phyloP scores from a whole-genome alignment of 1,284 basidiomycete species.

The Ustilago bromivora region DNA sequence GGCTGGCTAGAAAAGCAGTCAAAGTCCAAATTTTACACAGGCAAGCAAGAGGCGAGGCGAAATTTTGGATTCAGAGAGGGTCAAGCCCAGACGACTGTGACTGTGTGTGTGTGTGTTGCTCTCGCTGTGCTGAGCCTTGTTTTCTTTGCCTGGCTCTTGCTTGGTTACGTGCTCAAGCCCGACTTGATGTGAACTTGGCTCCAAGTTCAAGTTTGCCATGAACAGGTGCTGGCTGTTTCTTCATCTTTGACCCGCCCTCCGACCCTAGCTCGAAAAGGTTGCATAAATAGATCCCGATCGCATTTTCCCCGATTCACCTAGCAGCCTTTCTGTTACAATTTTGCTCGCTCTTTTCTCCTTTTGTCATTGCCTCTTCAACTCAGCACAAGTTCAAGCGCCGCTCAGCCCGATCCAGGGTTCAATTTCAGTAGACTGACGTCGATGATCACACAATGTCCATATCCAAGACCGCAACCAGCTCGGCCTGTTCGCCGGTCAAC shows the following conservation, averaged over 20 bases:
- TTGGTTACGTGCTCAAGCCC: conserved; percentile 1
- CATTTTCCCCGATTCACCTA: neutral
- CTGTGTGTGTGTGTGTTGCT: neutral
- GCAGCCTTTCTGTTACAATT: too few relatives aligned
- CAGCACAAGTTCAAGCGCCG: neutral
- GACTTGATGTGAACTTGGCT: neutral
- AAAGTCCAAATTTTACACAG: conserved; percentile 1
- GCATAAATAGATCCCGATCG: neutral
- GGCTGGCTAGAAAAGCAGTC: neutral
- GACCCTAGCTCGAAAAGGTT: neutral
- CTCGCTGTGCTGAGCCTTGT: neutral
- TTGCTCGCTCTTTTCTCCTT: too few relatives aligned
- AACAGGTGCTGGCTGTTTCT: neutral
- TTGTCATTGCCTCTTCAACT: neutral
- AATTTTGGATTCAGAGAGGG: neutral
- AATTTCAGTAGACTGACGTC: neutral
- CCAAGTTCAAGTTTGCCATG: neutral
- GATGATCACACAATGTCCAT: neutral
- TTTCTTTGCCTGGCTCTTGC: neutral
- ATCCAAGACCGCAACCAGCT: neutral
- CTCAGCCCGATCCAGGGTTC: neutral
- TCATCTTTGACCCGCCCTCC: neutral
- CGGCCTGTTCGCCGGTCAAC: neutral
- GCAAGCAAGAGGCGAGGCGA: neutral
- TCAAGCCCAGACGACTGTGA: too few relatives aligned